Percentiles rank a stretch among this genome's conserved stretches.
Evolutionary conservation across 1,284 basidiomycete genomes (phyloP).

Genomic region (Irpex lacteus): DNA sequence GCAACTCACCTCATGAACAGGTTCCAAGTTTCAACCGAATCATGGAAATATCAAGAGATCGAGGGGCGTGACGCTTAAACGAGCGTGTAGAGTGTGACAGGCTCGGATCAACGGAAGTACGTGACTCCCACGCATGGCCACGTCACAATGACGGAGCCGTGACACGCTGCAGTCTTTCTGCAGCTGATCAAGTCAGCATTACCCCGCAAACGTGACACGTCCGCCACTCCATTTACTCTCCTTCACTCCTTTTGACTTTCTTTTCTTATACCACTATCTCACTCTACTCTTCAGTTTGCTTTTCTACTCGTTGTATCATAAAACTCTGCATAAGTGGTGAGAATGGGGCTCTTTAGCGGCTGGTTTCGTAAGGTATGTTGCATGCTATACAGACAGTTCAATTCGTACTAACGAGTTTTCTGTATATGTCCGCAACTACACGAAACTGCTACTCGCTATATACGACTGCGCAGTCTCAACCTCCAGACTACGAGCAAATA

Average conservation of each 20-base stretch:
- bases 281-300: constrained; percentile 4
- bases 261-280: neutral
- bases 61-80: neutral
- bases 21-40: neutral
- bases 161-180: neutral
- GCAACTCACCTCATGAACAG: neutral
- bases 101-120: neutral
- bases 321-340: neutral
- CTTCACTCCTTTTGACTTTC: neutral
- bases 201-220: neutral
- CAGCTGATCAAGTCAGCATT: neutral
- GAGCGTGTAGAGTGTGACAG: neutral
- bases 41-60: neutral
- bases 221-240: neutral
- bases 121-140: neutral
- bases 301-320: neutral
- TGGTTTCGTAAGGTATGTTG: constrained; percentile 33
- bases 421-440: no score
- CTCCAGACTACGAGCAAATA: constrained; percentile 71
- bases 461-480: constrained; percentile 24
- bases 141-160: neutral
- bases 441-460: no score
- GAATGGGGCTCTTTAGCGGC: constrained; percentile 28
- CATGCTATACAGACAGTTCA: neutral
- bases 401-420: no score